Evolutionary conservation across 257 asterid species (phyloP).

Genomic region (Thymus mandschuricus): DNA sequence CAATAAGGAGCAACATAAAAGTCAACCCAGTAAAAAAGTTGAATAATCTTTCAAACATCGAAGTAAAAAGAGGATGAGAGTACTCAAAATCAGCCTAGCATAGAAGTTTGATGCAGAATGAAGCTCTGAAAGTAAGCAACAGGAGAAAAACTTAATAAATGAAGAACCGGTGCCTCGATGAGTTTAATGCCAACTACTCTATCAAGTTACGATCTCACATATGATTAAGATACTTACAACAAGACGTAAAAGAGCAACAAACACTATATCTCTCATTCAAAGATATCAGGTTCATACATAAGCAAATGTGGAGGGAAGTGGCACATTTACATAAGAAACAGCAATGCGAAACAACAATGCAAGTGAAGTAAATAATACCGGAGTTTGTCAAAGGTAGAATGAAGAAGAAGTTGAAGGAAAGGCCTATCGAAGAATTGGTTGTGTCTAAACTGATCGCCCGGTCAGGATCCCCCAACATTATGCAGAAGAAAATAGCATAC

Average conservation of each 20-base stretch:
- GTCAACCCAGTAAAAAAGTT: slow-evolving; percentile 97
- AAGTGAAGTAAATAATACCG: slow-evolving; percentile 46
- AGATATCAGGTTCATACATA: slow-evolving; percentile 36
- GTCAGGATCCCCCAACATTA: slow-evolving; percentile 92
- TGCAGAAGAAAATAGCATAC: slow-evolving; percentile 3
- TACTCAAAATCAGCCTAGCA: slow-evolving; percentile 28
- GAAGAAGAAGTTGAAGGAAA: slow-evolving; percentile 91
- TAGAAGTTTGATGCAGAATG: background rate
- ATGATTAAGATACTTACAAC: background rate
- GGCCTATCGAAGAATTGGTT: slow-evolving; percentile 65
- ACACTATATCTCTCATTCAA: too few species aligned
- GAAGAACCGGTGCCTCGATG: slow-evolving; percentile 72
- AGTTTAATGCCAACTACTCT: slow-evolving; percentile 94
- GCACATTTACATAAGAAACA: background rate
- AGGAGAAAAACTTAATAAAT: slow-evolving; percentile 51
- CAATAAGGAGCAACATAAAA: slow-evolving; percentile 67
- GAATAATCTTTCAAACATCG: slow-evolving; percentile 96
- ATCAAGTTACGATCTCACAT: slow-evolving; percentile 49
- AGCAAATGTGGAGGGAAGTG: too few species aligned
- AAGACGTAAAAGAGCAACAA: too few species aligned
- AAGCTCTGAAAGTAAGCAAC: background rate
- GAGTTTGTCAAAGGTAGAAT: slow-evolving; percentile 74
- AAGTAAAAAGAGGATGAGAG: slow-evolving; percentile 27
- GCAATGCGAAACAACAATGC: background rate
- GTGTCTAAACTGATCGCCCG: slow-evolving; percentile 93